Evolutionary conservation across 164 flowering plant genomes (phyloP).

Genomic region (Kalanchoe fedtschenkoi): DNA sequence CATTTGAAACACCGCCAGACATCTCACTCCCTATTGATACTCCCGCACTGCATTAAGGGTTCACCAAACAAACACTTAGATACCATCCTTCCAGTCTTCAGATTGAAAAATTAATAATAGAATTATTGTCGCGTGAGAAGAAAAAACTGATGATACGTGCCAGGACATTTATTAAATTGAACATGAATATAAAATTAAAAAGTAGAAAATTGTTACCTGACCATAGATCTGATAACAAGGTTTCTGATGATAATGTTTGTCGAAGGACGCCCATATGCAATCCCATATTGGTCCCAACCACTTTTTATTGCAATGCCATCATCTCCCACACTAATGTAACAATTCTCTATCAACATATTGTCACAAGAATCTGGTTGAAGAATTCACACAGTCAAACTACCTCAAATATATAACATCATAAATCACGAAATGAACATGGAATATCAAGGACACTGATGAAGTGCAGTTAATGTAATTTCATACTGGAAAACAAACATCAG

Average conservation of each 20-base stretch:
- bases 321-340: constrained; percentile 94
- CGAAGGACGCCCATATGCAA: constrained; percentile 72
- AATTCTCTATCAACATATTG: constrained; percentile 80
- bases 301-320: constrained; percentile 98
- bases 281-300: constrained; percentile 99
- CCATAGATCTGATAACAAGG: constrained; percentile 72
- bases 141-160: background rate
- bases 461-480: no score
- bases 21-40: constrained; percentile 95
- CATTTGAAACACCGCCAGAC: constrained; percentile 92
- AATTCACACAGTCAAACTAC: constrained; percentile 3
- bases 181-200: background rate
- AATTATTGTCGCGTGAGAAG: background rate
- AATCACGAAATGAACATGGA: background rate
- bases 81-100: background rate
- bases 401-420: background rate
- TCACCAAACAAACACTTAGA: background rate
- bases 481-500: no score
- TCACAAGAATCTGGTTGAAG: constrained; percentile 73
- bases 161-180: background rate
- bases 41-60: constrained; percentile 61
- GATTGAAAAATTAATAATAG: background rate
- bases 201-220: constrained; percentile 40
- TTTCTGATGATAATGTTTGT: constrained; percentile 71
- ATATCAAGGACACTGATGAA: no score